These are phyloP conservation scores for Dactylellina cionopaga DNA, from an alignment of 2,329 filamentous ascomycete species.

Conservation along the genomic window DNA sequence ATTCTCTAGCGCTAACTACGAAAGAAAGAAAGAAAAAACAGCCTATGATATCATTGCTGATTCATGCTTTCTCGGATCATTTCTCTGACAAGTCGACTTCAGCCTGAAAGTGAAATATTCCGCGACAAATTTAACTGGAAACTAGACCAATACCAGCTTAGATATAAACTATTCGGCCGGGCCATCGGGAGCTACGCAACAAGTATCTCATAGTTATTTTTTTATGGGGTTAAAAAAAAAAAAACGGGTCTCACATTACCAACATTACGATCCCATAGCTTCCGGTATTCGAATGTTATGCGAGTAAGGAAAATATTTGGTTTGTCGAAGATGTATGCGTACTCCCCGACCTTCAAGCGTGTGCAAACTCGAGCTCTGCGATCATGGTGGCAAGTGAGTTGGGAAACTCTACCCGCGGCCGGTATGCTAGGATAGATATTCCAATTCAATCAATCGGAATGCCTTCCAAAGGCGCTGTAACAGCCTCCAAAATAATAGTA, in stretches of 20 bases:
- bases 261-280: neutral
- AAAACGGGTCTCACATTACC: neutral
- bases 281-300: neutral
- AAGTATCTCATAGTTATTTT: neutral
- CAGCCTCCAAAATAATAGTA: neutral
- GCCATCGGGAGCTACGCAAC: constrained; percentile 25
- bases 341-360: too few species aligned
- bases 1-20: neutral
- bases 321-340: neutral
- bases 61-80: constrained; percentile 31
- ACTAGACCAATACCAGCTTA: constrained; percentile 22
- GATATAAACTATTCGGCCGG: constrained; percentile 11
- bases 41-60: constrained; percentile 22
- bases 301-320: neutral
- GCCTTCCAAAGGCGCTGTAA: constrained; percentile 19
- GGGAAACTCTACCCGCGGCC: constrained; percentile 48
- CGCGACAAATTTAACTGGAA: constrained; percentile 19
- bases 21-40: neutral
- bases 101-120: constrained; percentile 51
- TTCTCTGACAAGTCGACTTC: constrained; percentile 12
- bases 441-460: constrained; percentile 39
- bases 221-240: constrained; percentile 16
- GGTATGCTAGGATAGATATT: neutral
- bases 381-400: constrained; percentile 9
- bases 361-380: neutral